Evolutionary conservation across 495 filamentous ascomycete genomes (phyloP).

Genomic region (Xylaria intraflava): DNA sequence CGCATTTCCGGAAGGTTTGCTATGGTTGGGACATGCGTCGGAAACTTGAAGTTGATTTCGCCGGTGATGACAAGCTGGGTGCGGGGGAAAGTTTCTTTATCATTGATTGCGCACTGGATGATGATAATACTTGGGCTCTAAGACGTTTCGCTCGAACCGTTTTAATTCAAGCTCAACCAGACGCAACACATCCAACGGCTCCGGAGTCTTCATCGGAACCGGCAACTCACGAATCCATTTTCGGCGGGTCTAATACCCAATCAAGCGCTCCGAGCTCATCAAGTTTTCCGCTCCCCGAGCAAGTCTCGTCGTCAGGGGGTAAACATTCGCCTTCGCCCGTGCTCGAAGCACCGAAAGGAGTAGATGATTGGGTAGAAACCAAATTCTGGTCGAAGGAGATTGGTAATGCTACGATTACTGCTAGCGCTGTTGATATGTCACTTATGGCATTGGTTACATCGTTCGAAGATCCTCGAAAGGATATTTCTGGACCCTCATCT

Average conservation of each 20-base stretch:
- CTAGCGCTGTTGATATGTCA: conserved; percentile 70
- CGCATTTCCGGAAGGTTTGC: conserved; percentile 71
- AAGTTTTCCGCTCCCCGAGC: conserved; percentile 13
- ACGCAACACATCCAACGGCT: conserved; percentile 10
- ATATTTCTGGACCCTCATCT: conserved; percentile 13
- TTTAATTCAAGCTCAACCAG: conserved; percentile 9
- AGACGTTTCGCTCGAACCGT: conserved; percentile 25
- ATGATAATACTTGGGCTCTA: conserved; percentile 26
- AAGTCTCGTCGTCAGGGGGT: conserved; percentile 8
- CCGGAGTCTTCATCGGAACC: conserved; percentile 12
- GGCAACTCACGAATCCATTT: conserved; percentile 23
- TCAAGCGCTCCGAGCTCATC: conserved; percentile 15
- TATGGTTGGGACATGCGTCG: conserved; percentile 90
- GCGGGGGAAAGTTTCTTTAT: conserved; percentile 71
- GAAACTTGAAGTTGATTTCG: conserved; percentile 82
- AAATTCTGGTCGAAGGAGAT: conserved; percentile 28
- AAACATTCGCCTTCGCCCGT: conserved; percentile 15
- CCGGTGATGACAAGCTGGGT: conserved; percentile 63
- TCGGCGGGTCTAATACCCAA: conserved; percentile 17
- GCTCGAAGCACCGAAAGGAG: background rate
- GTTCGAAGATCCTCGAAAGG: conserved; percentile 65
- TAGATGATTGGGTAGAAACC: conserved; percentile 35
- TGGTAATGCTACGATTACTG: conserved; percentile 48
- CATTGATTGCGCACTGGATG: conserved; percentile 60
- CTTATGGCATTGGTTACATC: conserved; percentile 60